phyloP scores from a whole-genome alignment of 768 basidiomycete species.

The Russula olivacea region DNA sequence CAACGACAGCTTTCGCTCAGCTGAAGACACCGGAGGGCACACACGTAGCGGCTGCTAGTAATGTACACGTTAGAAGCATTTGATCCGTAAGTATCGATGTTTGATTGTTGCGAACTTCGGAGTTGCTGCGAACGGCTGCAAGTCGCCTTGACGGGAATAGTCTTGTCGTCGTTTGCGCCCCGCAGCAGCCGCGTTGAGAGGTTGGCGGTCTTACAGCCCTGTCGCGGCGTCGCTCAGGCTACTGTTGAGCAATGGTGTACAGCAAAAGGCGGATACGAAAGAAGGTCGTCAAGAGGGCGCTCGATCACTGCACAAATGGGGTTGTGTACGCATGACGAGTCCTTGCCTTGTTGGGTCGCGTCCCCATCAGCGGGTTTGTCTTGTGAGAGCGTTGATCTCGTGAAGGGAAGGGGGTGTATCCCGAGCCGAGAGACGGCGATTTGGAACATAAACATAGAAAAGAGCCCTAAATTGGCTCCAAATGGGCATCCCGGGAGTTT shows the following conservation, averaged over 20 bases:
- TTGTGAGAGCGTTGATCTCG: not conserved
- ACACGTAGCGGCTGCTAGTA: too few relatives aligned
- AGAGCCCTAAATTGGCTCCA: not conserved
- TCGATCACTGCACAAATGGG: not conserved
- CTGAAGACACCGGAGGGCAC: too few relatives aligned
- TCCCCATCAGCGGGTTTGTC: not conserved
- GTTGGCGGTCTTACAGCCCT: not conserved
- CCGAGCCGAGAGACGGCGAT: not conserved
- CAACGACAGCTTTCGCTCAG: too few relatives aligned
- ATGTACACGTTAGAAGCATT: not conserved
- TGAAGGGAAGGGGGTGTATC: not conserved
- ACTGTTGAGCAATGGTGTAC: not conserved
- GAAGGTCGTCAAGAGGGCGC: not conserved
- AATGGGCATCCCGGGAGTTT: not conserved
- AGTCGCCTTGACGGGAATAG: not conserved
- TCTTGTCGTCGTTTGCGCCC: not conserved
- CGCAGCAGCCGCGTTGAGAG: not conserved
- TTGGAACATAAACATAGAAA: not conserved
- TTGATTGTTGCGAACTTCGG: not conserved
- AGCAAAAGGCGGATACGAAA: not conserved
- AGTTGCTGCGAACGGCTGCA: not conserved
- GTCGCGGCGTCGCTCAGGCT: not conserved
- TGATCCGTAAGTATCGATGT: not conserved
- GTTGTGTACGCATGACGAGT: not conserved
- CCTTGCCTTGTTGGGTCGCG: not conserved